Evolutionary conservation across 495 filamentous ascomycete genomes (phyloP).

Genomic region (Talaromyces ruber): DNA sequence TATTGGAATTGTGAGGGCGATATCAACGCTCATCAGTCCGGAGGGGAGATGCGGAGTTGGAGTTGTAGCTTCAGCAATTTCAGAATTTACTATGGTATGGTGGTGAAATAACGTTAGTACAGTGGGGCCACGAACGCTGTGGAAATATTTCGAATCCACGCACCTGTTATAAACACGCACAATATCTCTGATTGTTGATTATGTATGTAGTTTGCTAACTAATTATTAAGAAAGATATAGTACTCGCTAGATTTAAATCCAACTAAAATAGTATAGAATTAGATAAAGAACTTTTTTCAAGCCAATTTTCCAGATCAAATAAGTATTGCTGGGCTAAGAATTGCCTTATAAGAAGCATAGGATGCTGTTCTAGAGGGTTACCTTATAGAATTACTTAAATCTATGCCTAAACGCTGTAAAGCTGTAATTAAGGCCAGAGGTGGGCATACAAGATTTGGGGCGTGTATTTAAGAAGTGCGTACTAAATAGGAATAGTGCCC

Average conservation of each 20-base stretch:
- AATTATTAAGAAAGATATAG: too few relatives aligned
- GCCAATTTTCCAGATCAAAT: neutral
- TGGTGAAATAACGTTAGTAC: neutral
- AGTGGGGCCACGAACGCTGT: neutral
- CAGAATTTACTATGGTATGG: neutral
- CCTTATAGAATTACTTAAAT: neutral
- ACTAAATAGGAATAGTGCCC: neutral
- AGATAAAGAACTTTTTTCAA: neutral
- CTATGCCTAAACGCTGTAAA: neutral
- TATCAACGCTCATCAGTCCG: neutral
- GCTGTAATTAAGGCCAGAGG: neutral
- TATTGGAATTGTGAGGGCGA: neutral
- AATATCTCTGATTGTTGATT: neutral
- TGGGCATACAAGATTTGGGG: neutral
- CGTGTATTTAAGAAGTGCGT: neutral
- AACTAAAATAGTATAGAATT: neutral
- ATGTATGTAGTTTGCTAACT: too few relatives aligned
- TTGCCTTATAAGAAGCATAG: neutral
- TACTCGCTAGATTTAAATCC: too few relatives aligned
- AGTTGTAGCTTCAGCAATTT: neutral
- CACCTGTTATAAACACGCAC: neutral
- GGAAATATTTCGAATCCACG: neutral
- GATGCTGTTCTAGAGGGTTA: neutral
- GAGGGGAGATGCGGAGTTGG: neutral
- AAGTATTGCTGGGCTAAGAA: neutral